Conservation (phyloP, 129 eudicot species). For the Sambucus nigra region DNA sequence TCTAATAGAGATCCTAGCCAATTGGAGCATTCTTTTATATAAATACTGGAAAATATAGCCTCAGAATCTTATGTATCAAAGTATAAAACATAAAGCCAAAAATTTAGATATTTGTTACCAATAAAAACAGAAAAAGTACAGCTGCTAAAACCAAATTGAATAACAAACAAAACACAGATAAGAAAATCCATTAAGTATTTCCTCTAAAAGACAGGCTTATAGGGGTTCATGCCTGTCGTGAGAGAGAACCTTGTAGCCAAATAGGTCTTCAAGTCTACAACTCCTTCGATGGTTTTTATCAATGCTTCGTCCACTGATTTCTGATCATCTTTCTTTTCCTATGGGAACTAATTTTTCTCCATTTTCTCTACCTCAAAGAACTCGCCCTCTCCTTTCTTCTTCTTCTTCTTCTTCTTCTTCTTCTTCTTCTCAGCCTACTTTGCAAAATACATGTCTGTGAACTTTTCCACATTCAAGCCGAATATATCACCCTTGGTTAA, state of each 20-base stretch:
- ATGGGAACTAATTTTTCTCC: conserved; percentile 45
- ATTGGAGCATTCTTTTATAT: no score
- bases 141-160: neutral
- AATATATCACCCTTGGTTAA: conserved; percentile 51
- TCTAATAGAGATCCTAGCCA: no score
- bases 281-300: conserved; percentile 44
- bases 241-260: conserved; percentile 61
- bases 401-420: no score
- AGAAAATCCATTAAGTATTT: neutral
- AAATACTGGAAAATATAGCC: neutral
- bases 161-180: neutral
- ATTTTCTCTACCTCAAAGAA: conserved; percentile 60
- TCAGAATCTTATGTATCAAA: neutral
- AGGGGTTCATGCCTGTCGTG: conserved; percentile 59
- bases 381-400: conserved; percentile 58
- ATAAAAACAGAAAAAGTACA: neutral
- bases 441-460: conserved; percentile 50
- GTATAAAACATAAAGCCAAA: no score
- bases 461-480: conserved; percentile 43
- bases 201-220: conserved; percentile 48
- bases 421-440: conserved; percentile 55
- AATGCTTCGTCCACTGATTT: conserved; percentile 42
- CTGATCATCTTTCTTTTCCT: conserved; percentile 64
- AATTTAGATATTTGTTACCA: neutral
- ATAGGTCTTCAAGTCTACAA: conserved; percentile 50